Conservation (phyloP, 257 asterid genomes). For the Gynochthodes officinalis region DNA sequence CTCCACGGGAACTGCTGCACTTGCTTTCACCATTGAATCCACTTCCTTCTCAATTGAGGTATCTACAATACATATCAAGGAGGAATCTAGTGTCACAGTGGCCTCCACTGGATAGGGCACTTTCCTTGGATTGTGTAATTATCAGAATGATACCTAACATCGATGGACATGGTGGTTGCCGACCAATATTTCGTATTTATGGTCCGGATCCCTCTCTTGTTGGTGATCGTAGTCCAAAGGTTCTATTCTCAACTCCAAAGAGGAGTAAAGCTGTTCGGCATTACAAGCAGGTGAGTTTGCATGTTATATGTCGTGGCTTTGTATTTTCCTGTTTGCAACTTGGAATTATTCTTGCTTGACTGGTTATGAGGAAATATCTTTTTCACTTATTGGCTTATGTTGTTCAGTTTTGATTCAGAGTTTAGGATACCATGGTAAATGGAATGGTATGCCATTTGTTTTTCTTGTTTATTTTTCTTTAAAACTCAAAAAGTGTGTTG, state of each 20-base stretch:
- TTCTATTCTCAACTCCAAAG: conserved; percentile 77
- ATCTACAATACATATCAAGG: conserved; percentile 83
- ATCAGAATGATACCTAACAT: conserved; percentile 82
- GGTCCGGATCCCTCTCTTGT: conserved; percentile 73
- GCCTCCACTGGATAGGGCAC: conserved; percentile 94
- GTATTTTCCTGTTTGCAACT: background rate
- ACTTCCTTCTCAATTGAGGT: conserved; percentile 87
- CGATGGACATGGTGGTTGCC: conserved; percentile 80
- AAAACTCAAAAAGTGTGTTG: background rate
- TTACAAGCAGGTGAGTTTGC: conserved; percentile 66
- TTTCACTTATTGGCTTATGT: background rate
- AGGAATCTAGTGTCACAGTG: conserved; percentile 81
- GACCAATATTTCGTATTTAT: conserved; percentile 82
- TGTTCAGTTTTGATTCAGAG: background rate
- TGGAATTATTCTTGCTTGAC: background rate
- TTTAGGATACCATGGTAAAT: background rate
- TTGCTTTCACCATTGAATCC: conserved; percentile 81
- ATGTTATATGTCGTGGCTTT: background rate
- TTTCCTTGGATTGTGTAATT: conserved; percentile 79
- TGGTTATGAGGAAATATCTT: background rate
- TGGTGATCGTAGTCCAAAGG: conserved; percentile 69
- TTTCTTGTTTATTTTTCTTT: too few relatives aligned
- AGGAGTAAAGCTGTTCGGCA: conserved; percentile 65
- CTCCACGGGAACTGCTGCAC: conserved; percentile 84
- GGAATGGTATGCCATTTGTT: background rate